phyloP scores from a whole-genome alignment of 768 basidiomycete genomes.

The Leccinum variicolor region DNA sequence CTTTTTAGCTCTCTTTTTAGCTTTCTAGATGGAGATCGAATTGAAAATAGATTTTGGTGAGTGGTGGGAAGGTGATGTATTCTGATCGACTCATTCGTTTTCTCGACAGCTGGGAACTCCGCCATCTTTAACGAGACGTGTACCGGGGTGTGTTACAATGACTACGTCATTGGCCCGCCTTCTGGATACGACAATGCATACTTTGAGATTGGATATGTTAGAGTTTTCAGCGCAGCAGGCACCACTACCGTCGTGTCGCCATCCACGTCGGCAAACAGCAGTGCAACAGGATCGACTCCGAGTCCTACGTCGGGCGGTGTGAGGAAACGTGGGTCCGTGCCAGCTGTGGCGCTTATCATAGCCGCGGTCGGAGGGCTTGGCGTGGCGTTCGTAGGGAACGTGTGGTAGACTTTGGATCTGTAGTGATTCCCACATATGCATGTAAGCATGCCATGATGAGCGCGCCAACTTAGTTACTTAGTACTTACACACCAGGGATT shows the following conservation, averaged over 20 bases:
- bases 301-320: neutral
- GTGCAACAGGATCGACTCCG: constrained; percentile 11
- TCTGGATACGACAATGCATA: constrained; percentile 63
- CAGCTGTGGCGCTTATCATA: constrained; percentile 9
- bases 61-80: neutral
- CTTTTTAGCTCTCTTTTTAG: neutral
- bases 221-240: constrained; percentile 41
- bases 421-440: neutral
- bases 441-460: too few species aligned
- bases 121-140: constrained; percentile 59
- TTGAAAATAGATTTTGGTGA: constrained; percentile 33
- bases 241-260: constrained; percentile 26
- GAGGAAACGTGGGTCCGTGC: neutral
- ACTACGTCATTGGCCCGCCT: constrained; percentile 63
- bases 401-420: neutral
- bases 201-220: constrained; percentile 67
- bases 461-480: too few species aligned
- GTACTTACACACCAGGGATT: too few species aligned
- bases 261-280: constrained; percentile 17
- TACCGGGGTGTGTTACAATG: constrained; percentile 62
- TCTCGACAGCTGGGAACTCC: constrained; percentile 45
- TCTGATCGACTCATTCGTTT: constrained; percentile 11
- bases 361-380: constrained; percentile 15
- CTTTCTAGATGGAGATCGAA: constrained; percentile 13
- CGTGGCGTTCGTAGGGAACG: constrained; percentile 10